A percentile compares a stretch with the other conserved stretches of the same genome.
phyloP scores from a whole-genome alignment of 768 basidiomycete species.

The Tylopilus vinaceipallidus region DNA sequence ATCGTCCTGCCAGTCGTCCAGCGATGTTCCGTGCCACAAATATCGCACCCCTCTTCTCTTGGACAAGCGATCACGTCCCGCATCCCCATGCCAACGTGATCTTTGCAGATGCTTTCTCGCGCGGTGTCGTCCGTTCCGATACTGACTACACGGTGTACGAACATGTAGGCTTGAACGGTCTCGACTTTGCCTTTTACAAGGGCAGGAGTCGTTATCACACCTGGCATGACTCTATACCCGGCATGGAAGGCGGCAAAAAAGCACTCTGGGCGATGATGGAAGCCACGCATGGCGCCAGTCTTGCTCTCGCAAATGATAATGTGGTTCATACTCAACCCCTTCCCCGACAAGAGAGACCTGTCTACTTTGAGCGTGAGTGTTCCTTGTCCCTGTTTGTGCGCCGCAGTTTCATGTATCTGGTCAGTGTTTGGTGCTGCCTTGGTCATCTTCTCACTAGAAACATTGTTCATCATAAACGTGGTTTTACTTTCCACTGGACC shows the following conservation, averaged over 20 bases:
- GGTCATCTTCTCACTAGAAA: slow-evolving; percentile 51
- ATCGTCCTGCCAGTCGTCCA: slow-evolving; percentile 51
- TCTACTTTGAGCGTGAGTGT: slow-evolving; percentile 74
- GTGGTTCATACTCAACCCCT: slow-evolving; percentile 25
- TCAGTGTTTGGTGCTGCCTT: slow-evolving; percentile 60
- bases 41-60: slow-evolving; percentile 52
- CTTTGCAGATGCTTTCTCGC: slow-evolving; percentile 65
- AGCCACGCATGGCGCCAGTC: slow-evolving; percentile 51
- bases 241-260: slow-evolving; percentile 49
- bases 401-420: neutral
- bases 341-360: slow-evolving; percentile 31
- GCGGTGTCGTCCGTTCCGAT: slow-evolving; percentile 60
- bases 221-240: slow-evolving; percentile 62
- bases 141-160: slow-evolving; percentile 77
- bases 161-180: slow-evolving; percentile 55
- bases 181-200: slow-evolving; percentile 79
- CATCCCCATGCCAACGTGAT: slow-evolving; percentile 75
- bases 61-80: slow-evolving; percentile 43
- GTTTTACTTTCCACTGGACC: slow-evolving; percentile 64
- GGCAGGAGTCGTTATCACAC: slow-evolving; percentile 78
- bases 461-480: slow-evolving; percentile 56
- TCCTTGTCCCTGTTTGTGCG: neutral
- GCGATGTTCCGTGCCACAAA: slow-evolving; percentile 74
- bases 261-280: slow-evolving; percentile 84
- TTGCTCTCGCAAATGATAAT: slow-evolving; percentile 50